Evolutionary conservation across 768 basidiomycete species (phyloP), one percentile per base, ranked within the genome.

Genomic region (Auriscalpium orientale): DNA sequence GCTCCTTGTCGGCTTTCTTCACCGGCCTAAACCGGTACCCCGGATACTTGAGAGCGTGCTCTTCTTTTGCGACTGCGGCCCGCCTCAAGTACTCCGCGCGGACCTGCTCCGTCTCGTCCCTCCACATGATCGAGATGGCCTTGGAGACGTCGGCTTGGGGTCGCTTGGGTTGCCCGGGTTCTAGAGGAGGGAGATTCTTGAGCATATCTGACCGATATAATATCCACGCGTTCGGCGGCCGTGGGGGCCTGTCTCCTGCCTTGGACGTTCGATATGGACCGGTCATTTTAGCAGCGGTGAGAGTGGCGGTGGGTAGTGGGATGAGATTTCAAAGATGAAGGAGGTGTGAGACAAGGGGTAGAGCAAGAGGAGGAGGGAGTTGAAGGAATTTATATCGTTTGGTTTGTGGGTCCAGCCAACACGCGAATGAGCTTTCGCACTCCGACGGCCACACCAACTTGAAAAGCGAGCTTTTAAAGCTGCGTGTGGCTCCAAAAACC

Each of bases 221-320:
- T 58, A 79, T 78, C 78, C 78, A 78, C 8, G 77, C 74, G 62
- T 78, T 79, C 28, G 74, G 75, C 11, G 77, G 77, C 21, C 77
- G 70, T 11, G 74, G 72, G 2, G 65, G 43, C 8, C 45, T 44
- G 2, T 28, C 28, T 22, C 40, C 54, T 18, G 54, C 47, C 44
- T 52, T 46, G 51, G n/a, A 34, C 44, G 56, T 46, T 48, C 55
- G 35, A 50, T 51, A 7, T 33, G 8, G 49, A 45, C 13, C 40
- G 38, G 38, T 1, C 38, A 45, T n/a, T 46, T 28, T 5, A 28
- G 28, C 28, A 28, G 4, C 28, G 28, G 28, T 28, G 28, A 28
- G 2, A 45, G 11, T 18, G 44, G 8, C 22, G 45, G 15, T 28
- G 37, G 40, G 34, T 10, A 18, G 43, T 8, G 3, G 53, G 13